phyloP scores from a whole-genome alignment of 805 yeast species.

The Yarrowia bubula region DNA sequence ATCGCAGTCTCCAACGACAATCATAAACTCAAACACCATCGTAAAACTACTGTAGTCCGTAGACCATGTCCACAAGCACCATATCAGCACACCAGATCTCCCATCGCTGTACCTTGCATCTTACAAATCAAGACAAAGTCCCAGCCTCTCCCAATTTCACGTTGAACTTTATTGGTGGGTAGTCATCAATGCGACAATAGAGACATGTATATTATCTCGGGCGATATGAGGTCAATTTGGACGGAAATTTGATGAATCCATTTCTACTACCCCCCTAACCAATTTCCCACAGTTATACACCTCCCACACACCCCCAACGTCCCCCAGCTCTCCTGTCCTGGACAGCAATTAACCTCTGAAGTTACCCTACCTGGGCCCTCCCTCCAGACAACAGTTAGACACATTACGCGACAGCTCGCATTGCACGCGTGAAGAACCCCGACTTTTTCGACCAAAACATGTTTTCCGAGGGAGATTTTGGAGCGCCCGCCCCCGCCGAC shows the following conservation, averaged over 20 bases:
- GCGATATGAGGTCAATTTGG: background rate
- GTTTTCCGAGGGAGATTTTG: slow-evolving; percentile 18
- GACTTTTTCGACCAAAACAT: background rate
- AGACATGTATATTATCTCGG: background rate
- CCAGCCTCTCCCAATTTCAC: slow-evolving; percentile 9
- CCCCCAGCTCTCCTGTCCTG: background rate
- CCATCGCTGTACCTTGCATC: background rate
- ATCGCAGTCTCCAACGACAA: too few species aligned
- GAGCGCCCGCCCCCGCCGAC: background rate
- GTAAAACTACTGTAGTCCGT: too few species aligned
- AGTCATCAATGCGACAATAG: background rate
- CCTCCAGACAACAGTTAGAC: background rate
- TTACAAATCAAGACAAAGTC: background rate
- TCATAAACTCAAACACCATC: too few species aligned
- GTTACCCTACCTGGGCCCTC: background rate
- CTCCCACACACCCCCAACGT: background rate
- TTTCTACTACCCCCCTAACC: background rate
- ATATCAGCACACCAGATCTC: too few species aligned
- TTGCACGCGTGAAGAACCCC: slow-evolving; percentile 21
- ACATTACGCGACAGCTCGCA: slow-evolving; percentile 12
- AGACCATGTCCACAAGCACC: too few species aligned
- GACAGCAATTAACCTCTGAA: background rate
- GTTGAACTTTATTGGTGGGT: background rate
- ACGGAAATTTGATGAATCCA: background rate
- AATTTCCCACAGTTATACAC: background rate